Conservation (phyloP, 345 rosid genomes). For the Cochlearia excelsa region DNA sequence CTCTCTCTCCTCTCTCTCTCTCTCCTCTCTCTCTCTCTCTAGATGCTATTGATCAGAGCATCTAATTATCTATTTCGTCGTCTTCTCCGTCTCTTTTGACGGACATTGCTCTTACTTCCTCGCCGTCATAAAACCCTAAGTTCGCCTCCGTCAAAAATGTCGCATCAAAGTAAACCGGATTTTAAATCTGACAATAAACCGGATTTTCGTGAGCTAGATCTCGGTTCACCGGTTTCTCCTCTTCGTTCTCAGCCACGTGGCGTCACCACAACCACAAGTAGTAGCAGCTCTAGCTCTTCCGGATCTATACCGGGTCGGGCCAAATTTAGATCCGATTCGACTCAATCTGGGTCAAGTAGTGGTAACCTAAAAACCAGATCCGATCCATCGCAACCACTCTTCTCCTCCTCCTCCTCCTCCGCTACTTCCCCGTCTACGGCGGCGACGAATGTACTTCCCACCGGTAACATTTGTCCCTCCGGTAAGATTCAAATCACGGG, state of each 20-base stretch:
- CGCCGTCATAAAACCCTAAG: constrained; percentile 1
- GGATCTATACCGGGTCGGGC: constrained; percentile 73
- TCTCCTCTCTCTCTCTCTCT: not conserved
- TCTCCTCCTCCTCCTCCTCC: constrained; percentile 54
- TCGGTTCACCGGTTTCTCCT: constrained; percentile 96
- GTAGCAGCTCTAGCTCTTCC: constrained; percentile 73
- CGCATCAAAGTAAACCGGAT: constrained; percentile 51
- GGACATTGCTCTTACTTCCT: constrained; percentile 39
- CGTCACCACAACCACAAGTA: constrained; percentile 47
- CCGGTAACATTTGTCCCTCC: constrained; percentile 87
- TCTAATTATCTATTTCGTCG: constrained; percentile 24
- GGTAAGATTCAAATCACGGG: constrained; percentile 77
- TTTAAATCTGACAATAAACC: constrained; percentile 68
- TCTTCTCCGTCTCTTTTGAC: constrained; percentile 30
- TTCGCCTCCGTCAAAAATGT: constrained; percentile 39
- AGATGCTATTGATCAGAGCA: constrained; percentile 20
- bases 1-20: constrained; percentile 42
- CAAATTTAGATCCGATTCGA: constrained; percentile 46
- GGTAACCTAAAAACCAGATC: constrained; percentile 53
- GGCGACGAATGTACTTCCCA: constrained; percentile 54
- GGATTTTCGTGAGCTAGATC: constrained; percentile 91
- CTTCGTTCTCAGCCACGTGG: constrained; percentile 59
- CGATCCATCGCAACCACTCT: constrained; percentile 48
- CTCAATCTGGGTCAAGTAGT: constrained; percentile 13
- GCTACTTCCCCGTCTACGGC: constrained; percentile 47